Conservation (phyloP, 2,329 filamentous ascomycete species). For the Immersiporthe knoxdaviesiana region DNA sequence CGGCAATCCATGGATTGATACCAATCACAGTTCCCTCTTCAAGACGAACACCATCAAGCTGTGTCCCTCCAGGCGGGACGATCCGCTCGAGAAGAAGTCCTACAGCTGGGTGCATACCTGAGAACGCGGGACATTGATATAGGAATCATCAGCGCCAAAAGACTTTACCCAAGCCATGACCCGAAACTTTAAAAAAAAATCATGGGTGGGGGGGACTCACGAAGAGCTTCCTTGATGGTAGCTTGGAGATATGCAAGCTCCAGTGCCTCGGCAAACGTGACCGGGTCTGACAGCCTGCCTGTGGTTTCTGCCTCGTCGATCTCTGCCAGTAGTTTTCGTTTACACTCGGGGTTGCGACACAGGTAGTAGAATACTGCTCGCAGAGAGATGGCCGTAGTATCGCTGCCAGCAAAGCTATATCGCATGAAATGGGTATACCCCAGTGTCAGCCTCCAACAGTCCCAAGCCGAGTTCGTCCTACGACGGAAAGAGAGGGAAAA, state of each 20-base stretch:
- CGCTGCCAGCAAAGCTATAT: conserved; percentile 51
- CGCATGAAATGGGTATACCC: conserved; percentile 21
- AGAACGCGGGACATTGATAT: no score
- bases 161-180: no score
- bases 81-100: conserved; percentile 40
- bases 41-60: conserved; percentile 44
- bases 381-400: conserved; percentile 53
- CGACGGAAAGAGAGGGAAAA: no score
- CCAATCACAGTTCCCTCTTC: conserved; percentile 51
- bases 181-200: no score
- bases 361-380: conserved; percentile 51
- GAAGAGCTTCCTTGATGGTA: conserved; percentile 51
- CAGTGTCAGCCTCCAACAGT: neutral
- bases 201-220: conserved; percentile 34
- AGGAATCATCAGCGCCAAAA: no score
- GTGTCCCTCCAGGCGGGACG: conserved; percentile 42
- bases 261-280: conserved; percentile 42
- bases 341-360: conserved; percentile 46
- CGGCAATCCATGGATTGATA: conserved; percentile 45
- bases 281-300: conserved; percentile 37
- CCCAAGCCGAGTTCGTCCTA: neutral
- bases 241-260: conserved; percentile 52
- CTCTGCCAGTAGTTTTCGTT: conserved; percentile 47
- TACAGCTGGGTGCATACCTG: conserved; percentile 45
- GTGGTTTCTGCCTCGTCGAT: conserved; percentile 42